Evolutionary conservation across 2,329 filamentous ascomycete genomes (phyloP).

Genomic region (Aspergillus fumigatus): DNA sequence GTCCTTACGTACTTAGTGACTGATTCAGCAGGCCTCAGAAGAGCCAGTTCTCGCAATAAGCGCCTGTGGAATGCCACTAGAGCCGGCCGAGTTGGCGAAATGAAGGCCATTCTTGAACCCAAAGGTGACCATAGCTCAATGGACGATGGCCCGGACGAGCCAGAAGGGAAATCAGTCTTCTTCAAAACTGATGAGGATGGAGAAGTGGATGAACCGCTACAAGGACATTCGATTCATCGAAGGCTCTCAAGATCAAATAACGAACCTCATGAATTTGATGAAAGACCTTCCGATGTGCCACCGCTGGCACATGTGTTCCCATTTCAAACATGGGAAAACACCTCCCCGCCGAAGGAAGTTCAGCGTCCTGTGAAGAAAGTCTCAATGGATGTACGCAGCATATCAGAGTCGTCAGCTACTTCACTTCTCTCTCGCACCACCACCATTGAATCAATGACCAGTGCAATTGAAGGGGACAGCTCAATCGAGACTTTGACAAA

Average conservation of each 20-base stretch:
- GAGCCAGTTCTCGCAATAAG: constrained; percentile 80
- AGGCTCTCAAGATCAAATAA: constrained; percentile 15
- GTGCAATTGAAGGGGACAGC: constrained; percentile 75
- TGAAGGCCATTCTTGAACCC: constrained; percentile 77
- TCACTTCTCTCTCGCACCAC: constrained; percentile 77
- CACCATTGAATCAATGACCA: constrained; percentile 69
- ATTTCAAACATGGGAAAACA: constrained; percentile 63
- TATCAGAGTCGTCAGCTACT: constrained; percentile 79
- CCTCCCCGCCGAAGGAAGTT: constrained; percentile 39
- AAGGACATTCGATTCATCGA: constrained; percentile 20
- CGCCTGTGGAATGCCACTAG: constrained; percentile 82
- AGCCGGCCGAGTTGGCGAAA: constrained; percentile 68
- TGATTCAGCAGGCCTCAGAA: constrained; percentile 75
- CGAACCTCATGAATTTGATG: constrained; percentile 13
- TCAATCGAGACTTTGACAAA: constrained; percentile 64
- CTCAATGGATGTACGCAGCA: constrained; percentile 81
- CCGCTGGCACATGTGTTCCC: constrained; percentile 81
- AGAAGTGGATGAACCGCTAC: constrained; percentile 18
- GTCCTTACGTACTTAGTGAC: constrained; percentile 82
- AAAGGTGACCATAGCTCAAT: constrained; percentile 44
- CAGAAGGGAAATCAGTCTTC: constrained; percentile 24
- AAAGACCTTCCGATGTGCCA: constrained; percentile 24
- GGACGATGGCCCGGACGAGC: constrained; percentile 38
- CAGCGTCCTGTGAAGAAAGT: constrained; percentile 68
- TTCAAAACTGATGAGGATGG: constrained; percentile 36